Evolutionary conservation across 768 basidiomycete species (phyloP), one percentile per base, ranked within the genome.

Genomic region (Dioszegia aurantiaca): DNA sequence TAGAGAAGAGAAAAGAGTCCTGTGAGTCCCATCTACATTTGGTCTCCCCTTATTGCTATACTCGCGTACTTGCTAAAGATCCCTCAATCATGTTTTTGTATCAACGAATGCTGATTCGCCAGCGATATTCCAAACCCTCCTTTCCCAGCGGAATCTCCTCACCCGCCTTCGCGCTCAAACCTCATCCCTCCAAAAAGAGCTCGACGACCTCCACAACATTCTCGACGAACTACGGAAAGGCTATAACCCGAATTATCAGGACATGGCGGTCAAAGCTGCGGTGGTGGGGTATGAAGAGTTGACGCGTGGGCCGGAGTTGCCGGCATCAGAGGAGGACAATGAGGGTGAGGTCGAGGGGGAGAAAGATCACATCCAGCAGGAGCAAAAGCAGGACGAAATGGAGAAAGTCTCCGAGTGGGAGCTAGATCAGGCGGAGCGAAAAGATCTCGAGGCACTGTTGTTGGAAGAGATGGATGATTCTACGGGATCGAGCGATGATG

Each of bases 231-330:
- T 99, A 11, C 83, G 89, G 21, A 83, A 84, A 10, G 86, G 87
- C 3, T 97, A 95, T 79, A 99, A 99, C 75, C 94, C 94, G 16
- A 99, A 99, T 76, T 97, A 97, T 77, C 93, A 97, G 74, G 94
- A 99, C 73, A 98, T 99, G 94, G 92, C 91, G 1, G 94, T 98
- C 46, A 83, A 95, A 27, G 93, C 94, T 65, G 93, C 94, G 17
- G 92, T 97, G 16, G 85, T 91, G 45, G 93, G 92, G 14, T 98
- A 89, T 86, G 89, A 91, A 72, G 85, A 79, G 48, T 59, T 66
- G 16, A 44, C 42, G 27, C 36, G 58, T 14, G 23, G 8, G 16
- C 48, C 54, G 12, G 43, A 40, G 27, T 17, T 17, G 58, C 54
- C 16, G 14, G 27, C 11, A 5, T 44, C 30, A 45, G 31, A 43